Conservation (phyloP, 345 rosid genomes). For the Psidium friedrichsthalianum region DNA sequence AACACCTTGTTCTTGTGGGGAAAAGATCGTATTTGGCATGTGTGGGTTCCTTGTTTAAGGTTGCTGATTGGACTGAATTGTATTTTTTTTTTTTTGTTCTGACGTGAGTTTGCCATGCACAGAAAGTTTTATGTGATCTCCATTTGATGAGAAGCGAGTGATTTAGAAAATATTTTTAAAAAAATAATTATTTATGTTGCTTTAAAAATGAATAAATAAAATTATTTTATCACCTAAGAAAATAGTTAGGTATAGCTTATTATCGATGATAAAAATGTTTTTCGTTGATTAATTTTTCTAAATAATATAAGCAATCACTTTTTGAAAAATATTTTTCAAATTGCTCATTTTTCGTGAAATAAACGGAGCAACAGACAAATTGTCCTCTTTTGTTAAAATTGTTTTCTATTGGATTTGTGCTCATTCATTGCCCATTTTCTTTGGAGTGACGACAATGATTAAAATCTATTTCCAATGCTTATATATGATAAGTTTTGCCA, state of each 20-base stretch:
- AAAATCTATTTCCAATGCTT: not conserved
- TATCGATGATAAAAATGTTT: too few relatives aligned
- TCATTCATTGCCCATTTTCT: not conserved
- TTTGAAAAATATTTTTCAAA: too few relatives aligned
- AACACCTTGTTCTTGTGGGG: not conserved
- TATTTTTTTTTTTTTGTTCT: not conserved
- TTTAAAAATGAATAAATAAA: too few relatives aligned
- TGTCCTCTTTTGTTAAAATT: not conserved
- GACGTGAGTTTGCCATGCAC: not conserved
- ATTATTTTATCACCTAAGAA: too few relatives aligned
- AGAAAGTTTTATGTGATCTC: not conserved
- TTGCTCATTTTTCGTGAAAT: too few relatives aligned
- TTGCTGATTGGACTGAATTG: not conserved
- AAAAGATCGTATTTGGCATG: not conserved
- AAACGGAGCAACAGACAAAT: not conserved
- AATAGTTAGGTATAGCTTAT: too few relatives aligned
- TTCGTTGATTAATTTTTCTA: too few relatives aligned
- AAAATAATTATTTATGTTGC: too few relatives aligned
- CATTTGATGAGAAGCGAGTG: too few relatives aligned
- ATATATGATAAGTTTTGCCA: not conserved
- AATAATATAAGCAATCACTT: too few relatives aligned
- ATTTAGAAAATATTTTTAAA: too few relatives aligned
- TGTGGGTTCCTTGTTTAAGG: not conserved
- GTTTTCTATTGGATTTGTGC: not conserved
- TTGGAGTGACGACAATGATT: not conserved